These are phyloP conservation scores for Spathaspora gorwiae DNA, from an alignment of 805 yeast species.

Conservation along the genomic window DNA sequence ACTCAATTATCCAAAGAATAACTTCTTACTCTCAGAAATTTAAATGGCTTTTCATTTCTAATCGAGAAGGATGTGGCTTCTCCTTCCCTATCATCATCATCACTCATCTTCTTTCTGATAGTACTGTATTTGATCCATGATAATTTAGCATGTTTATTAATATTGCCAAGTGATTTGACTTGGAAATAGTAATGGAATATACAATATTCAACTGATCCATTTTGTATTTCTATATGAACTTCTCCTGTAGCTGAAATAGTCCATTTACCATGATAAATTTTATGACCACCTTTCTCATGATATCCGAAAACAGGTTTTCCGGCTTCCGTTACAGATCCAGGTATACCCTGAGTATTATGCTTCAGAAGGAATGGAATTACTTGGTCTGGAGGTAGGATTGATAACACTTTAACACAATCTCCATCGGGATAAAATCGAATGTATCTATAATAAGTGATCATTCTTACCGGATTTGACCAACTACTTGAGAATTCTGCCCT, in stretches of 20 bases:
- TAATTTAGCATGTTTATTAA: slow-evolving; percentile 60
- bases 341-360: slow-evolving; percentile 2
- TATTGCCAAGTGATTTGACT: slow-evolving; percentile 55
- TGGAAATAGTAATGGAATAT: slow-evolving; percentile 59
- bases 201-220: slow-evolving; percentile 59
- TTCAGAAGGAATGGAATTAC: slow-evolving; percentile 57
- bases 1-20: slow-evolving; percentile 14
- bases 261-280: slow-evolving; percentile 53
- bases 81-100: slow-evolving; percentile 46
- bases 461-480: slow-evolving; percentile 72
- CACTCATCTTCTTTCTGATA: slow-evolving; percentile 36
- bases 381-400: slow-evolving; percentile 64
- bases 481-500: slow-evolving; percentile 59
- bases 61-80: slow-evolving; percentile 48
- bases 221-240: slow-evolving; percentile 43
- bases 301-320: slow-evolving; percentile 2
- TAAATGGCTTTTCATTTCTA: slow-evolving; percentile 73
- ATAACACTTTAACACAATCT: slow-evolving; percentile 59
- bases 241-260: slow-evolving; percentile 49
- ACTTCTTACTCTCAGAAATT: slow-evolving; percentile 61
- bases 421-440: slow-evolving; percentile 80
- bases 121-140: slow-evolving; percentile 67
- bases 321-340: slow-evolving; percentile 1
- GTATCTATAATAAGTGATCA: slow-evolving; percentile 86
- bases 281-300: slow-evolving; percentile 23